These are phyloP conservation scores for Cyclocybe cylindracea DNA, from an alignment of 768 basidiomycete genomes.

Conservation along the genomic window DNA sequence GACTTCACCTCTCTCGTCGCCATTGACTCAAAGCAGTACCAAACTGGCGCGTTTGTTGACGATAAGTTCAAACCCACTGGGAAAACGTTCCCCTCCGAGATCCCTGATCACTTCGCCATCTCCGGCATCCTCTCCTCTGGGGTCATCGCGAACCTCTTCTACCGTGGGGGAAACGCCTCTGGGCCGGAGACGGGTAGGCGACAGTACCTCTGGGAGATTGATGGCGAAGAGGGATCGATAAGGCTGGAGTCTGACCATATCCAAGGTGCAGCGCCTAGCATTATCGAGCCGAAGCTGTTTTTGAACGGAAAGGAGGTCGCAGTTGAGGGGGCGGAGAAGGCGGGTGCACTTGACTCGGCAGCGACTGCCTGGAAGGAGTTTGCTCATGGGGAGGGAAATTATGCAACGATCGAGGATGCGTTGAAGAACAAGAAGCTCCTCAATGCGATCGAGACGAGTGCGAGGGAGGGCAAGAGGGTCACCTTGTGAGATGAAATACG, in stretches of 20 bases:
- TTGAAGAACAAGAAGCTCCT: conserved; percentile 13
- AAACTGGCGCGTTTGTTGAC: conserved; percentile 2
- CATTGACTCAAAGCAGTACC: conserved; percentile 3
- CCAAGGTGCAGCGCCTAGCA: neutral
- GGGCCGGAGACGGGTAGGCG: conserved; percentile 7
- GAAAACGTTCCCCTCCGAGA: neutral
- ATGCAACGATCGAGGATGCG: conserved; percentile 21
- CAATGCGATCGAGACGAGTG: conserved; percentile 16
- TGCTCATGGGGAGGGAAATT: conserved; percentile 11
- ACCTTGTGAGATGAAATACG: no score
- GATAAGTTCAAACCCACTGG: conserved; percentile 2
- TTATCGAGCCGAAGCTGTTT: conserved; percentile 10
- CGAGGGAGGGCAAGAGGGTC: no score
- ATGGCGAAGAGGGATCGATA: conserved; percentile 15
- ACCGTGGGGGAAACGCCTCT: conserved; percentile 1
- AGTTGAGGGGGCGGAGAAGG: neutral
- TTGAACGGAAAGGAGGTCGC: conserved; percentile 19
- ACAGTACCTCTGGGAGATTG: conserved; percentile 13
- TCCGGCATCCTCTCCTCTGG: conserved; percentile 7
- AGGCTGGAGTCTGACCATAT: conserved; percentile 7
- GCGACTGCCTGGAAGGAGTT: conserved; percentile 10
- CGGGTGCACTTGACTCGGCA: neutral
- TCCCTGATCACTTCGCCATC: conserved; percentile 8
- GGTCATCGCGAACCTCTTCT: conserved; percentile 1
- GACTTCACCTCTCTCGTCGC: conserved; percentile 6